Percentiles rank a stretch among this genome's conserved stretches.
Evolutionary conservation across 176 grass and related monocot species (phyloP).

Genomic region (Cenchrus fungigraminus): DNA sequence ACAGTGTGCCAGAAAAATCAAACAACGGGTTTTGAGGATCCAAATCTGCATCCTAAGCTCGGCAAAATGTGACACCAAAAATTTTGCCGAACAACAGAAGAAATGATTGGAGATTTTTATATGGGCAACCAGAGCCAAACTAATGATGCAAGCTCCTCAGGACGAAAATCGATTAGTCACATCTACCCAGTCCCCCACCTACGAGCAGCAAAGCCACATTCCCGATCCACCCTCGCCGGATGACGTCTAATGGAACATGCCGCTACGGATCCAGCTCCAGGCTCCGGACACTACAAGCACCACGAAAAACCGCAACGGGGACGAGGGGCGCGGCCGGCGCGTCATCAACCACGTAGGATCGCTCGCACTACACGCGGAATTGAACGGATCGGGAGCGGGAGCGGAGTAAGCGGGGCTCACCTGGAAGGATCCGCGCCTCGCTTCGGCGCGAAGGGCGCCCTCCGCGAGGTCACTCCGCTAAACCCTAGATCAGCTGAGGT

Average conservation of each 20-base stretch:
- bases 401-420: constrained; percentile 6
- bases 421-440: not conserved
- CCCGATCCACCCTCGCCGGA: not conserved
- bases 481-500: constrained; percentile 30
- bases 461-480: not conserved
- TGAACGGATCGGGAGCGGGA: not conserved
- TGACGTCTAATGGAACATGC: not conserved
- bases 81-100: not conserved
- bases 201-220: not conserved
- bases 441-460: not conserved
- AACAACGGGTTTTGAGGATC: not conserved
- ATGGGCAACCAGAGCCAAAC: not conserved
- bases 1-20: not conserved
- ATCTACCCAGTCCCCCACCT: too few species aligned
- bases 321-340: too few species aligned
- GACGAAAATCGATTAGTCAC: not conserved
- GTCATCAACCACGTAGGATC: not conserved
- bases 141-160: not conserved
- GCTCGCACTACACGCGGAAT: not conserved
- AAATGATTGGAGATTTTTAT: not conserved
- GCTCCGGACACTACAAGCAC: not conserved
- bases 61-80: not conserved
- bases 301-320: not conserved
- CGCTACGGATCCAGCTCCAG: not conserved
- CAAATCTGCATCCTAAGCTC: not conserved